Evolutionary conservation across 495 filamentous ascomycete species (phyloP).

Genomic region (Antarctomyces pellizariae): DNA sequence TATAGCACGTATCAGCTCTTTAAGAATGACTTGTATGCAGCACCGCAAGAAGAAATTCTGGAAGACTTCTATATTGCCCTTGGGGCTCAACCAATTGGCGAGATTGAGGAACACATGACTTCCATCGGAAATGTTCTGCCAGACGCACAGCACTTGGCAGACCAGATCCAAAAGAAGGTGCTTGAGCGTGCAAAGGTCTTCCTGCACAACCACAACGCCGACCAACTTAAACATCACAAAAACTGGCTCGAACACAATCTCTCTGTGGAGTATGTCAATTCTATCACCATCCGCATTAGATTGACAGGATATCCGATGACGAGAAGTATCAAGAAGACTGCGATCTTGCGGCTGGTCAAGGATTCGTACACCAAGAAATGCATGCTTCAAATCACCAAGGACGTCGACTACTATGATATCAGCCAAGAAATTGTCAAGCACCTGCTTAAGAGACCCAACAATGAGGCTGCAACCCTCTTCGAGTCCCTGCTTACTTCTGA

Average conservation of each 20-base stretch:
- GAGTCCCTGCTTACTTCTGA: conserved; percentile 65
- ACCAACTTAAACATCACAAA: conserved; percentile 55
- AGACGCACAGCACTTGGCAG: conserved; percentile 23
- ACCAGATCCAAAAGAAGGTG: conserved; percentile 49
- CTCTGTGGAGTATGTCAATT: conserved; percentile 46
- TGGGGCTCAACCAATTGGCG: conserved; percentile 32
- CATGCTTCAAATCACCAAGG: conserved; percentile 34
- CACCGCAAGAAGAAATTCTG: conserved; percentile 67
- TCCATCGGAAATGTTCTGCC: conserved; percentile 24
- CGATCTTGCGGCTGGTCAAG: conserved; percentile 40
- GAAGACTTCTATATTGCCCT: conserved; percentile 61
- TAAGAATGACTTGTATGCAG: conserved; percentile 52
- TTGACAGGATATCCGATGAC: conserved; percentile 41
- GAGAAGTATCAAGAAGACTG: conserved; percentile 43
- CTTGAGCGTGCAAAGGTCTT: conserved; percentile 74
- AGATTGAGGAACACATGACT: conserved; percentile 34
- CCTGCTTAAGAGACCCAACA: conserved; percentile 59
- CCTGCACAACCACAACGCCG: conserved; percentile 40
- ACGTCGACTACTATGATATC: conserved; percentile 69
- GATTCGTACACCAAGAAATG: conserved; percentile 20
- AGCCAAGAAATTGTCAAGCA: conserved; percentile 58
- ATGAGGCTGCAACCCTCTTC: conserved; percentile 63
- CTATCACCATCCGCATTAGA: conserved; percentile 48
- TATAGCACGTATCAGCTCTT: conserved; percentile 68
- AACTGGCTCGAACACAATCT: conserved; percentile 82